These are phyloP conservation scores for Podaxis sp. DNA, from an alignment of 768 basidiomycete species.

Conservation along the genomic window DNA sequence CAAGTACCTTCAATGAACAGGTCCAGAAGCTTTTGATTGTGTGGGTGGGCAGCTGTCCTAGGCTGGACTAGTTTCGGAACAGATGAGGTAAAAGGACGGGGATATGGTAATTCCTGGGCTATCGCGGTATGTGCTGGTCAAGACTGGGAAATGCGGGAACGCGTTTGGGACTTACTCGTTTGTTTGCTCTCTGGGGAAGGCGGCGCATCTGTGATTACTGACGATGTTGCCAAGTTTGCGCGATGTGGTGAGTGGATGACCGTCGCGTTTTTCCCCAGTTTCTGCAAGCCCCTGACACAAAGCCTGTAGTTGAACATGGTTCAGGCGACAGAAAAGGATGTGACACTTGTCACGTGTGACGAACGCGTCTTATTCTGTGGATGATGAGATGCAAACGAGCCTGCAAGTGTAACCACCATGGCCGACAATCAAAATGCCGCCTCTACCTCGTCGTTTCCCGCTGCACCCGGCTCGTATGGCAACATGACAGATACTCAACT, in stretches of 20 bases:
- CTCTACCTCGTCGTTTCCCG: constrained; percentile 19
- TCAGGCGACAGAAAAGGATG: not conserved
- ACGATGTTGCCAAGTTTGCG: no score
- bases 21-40: not conserved
- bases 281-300: no score
- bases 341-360: constrained; percentile 2
- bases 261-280: no score
- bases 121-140: no score
- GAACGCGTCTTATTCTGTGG: not conserved
- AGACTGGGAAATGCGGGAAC: no score
- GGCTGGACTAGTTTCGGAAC: not conserved
- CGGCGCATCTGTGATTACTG: no score
- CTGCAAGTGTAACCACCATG: not conserved
- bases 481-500: constrained; percentile 65
- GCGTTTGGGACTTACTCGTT: no score
- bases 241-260: no score
- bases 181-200: no score
- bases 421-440: constrained; percentile 25
- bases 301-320: not conserved
- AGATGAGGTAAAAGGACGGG: no score
- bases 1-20: not conserved
- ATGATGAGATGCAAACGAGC: not conserved
- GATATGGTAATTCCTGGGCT: no score
- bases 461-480: constrained; percentile 21
- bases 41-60: not conserved